phyloP scores from a whole-genome alignment of 2,329 filamentous ascomycete species.

The Leptosphaerulina australis region DNA sequence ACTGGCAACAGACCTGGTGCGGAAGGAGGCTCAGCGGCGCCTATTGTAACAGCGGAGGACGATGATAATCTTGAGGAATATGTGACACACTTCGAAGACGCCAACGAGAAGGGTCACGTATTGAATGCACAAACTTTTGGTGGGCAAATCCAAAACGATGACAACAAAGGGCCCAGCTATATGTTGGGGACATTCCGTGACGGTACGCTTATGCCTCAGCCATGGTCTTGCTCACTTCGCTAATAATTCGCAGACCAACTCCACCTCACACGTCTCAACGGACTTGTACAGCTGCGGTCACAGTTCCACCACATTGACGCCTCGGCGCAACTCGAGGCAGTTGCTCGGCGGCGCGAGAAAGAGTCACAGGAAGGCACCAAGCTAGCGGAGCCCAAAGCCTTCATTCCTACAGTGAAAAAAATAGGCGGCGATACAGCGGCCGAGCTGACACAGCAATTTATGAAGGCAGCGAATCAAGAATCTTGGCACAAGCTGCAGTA shows the following conservation, averaged over 20 bases:
- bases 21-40: constrained; percentile 26
- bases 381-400: constrained; percentile 69
- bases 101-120: constrained; percentile 72
- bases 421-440: constrained; percentile 70
- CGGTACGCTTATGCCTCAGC: constrained; percentile 57
- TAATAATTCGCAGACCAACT: constrained; percentile 68
- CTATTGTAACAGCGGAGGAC: constrained; percentile 58
- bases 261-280: constrained; percentile 82
- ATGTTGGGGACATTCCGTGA: constrained; percentile 92
- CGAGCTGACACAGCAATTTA: constrained; percentile 74
- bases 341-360: constrained; percentile 49
- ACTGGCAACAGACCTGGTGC: constrained; percentile 35
- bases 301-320: constrained; percentile 95
- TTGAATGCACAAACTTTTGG: constrained; percentile 83
- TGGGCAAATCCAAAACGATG: constrained; percentile 73
- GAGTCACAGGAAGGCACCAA: constrained; percentile 55
- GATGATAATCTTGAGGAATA: constrained; percentile 68
- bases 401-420: constrained; percentile 86
- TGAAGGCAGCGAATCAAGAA: constrained; percentile 80
- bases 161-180: constrained; percentile 74
- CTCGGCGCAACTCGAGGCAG: constrained; percentile 71
- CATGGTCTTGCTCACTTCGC: not conserved
- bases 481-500: constrained; percentile 80
- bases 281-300: constrained; percentile 85
- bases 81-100: constrained; percentile 61